phyloP scores from a whole-genome alignment of 257 asterid genomes.

The Petunia secreta region DNA sequence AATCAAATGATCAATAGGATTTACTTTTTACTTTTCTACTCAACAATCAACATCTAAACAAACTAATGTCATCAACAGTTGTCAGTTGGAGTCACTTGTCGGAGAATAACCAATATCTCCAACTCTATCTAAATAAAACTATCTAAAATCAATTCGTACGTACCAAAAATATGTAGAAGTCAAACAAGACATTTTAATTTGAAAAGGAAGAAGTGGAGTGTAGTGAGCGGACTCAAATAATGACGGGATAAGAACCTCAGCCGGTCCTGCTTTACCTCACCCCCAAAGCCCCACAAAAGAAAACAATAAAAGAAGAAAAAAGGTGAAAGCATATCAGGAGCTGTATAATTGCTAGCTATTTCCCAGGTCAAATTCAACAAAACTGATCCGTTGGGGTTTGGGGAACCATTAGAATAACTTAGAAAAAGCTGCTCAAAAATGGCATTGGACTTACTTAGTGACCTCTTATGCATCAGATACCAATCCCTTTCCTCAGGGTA shows the following conservation, averaged over 20 bases:
- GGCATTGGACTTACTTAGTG: neutral
- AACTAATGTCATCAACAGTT: neutral
- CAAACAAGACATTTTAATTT: slow-evolving; percentile 5
- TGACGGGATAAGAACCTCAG: neutral
- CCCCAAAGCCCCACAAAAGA: neutral
- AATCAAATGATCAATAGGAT: neutral
- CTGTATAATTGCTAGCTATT: slow-evolving; percentile 6
- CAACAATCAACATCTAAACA: neutral
- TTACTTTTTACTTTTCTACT: neutral
- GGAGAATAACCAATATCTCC: neutral
- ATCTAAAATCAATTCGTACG: neutral
- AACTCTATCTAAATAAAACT: neutral
- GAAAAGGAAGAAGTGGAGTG: neutral
- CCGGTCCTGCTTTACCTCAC: neutral
- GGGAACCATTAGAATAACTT: neutral
- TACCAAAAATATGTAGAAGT: neutral
- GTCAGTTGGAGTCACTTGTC: neutral
- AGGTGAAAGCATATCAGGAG: neutral
- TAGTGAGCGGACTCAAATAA: neutral
- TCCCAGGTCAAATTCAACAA: slow-evolving; percentile 6
- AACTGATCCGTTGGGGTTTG: slow-evolving; percentile 13
- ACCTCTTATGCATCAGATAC: neutral
- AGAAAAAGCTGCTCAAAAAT: neutral
- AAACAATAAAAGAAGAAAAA: neutral
- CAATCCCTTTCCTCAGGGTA: neutral